Base-by-base conservation (phyloP, 768 basidiomycete genomes). In the Arthromyces matolae region DNA sequence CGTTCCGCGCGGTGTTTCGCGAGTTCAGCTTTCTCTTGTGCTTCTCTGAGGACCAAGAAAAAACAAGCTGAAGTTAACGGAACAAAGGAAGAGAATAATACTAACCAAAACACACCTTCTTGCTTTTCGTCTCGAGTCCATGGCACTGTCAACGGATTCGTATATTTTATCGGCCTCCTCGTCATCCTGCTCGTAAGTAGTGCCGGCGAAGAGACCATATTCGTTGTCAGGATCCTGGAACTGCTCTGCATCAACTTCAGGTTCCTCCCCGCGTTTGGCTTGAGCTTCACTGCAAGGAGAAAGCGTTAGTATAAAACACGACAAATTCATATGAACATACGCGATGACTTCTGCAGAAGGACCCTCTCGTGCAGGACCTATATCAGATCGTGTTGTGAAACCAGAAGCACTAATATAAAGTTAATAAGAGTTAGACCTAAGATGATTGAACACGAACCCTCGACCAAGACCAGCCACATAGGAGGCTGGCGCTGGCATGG, bases 381-480 rank as follows among this genome's bases (percentile, higher is more conserved):
- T 98, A 83, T 98, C 96, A 33, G 93, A 95, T 39, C 94, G 87
- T 5, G 95, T 98, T 0, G 95, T 98, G 70, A 97, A 98, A 49
- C 93, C 93, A 37, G 93, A 95, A 41, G 93, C 93, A 70, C 92
- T 93, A 54, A 60, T 45, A 48, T 31, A 44, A 34, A 6, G 40
- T 57, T 31, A 51, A 55, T 49, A 45, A 48, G 24, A 23, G 13
- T 25, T 45, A 12, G 20, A 12, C 8, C 24, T 16, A 46, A 22
- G 29, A 10, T 34, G 13, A 27, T 5, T 5, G 8, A 9, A 14
- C 22, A 71, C 86, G 50, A 57, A 93, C 88, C 93, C 95, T 75
- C 94, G 83, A 69, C 95, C 94, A 25, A 97, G 85, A 86, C 96
- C 96, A 56, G 95, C 96, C 29, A 98, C 96, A 66, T 97, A 98